These are phyloP conservation scores for Boletus subcaerulescens DNA, from an alignment of 768 basidiomycete genomes.

Conservation along the genomic window DNA sequence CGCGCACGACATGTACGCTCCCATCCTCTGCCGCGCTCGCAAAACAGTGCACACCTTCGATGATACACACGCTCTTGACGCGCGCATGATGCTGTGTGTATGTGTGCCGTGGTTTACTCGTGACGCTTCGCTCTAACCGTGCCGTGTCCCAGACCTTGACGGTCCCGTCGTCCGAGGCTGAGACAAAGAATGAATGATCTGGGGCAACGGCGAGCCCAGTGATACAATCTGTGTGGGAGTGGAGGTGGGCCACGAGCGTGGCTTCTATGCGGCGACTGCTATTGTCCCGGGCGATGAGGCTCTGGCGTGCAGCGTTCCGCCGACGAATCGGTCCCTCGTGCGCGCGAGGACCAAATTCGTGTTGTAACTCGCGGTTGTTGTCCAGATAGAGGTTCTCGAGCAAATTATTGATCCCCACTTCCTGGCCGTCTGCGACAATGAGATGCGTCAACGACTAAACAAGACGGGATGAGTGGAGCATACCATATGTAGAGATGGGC, in stretches of 20 bases:
- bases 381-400: slow-evolving; percentile 89
- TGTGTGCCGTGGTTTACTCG: slow-evolving; percentile 75
- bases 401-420: slow-evolving; percentile 84
- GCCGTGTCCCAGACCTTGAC: slow-evolving; percentile 93
- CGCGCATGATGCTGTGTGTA: slow-evolving; percentile 71
- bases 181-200: slow-evolving; percentile 93
- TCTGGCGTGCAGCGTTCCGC: slow-evolving; percentile 68
- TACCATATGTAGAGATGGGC: slow-evolving; percentile 74
- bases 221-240: slow-evolving; percentile 77
- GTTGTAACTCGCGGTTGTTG: slow-evolving; percentile 77
- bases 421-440: slow-evolving; percentile 70
- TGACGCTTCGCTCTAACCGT: slow-evolving; percentile 90
- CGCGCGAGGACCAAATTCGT: slow-evolving; percentile 89
- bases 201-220: slow-evolving; percentile 85
- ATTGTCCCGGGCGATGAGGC: slow-evolving; percentile 64
- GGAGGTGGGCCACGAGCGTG: slow-evolving; percentile 78
- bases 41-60: slow-evolving; percentile 88
- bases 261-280: slow-evolving; percentile 63
- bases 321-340: slow-evolving; percentile 79
- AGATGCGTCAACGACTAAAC: neutral
- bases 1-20: slow-evolving; percentile 78
- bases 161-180: slow-evolving; percentile 90
- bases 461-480: slow-evolving; percentile 7
- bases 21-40: slow-evolving; percentile 85
- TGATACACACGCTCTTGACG: slow-evolving; percentile 66